Conservation (phyloP, 1,284 basidiomycete genomes). For the Golubevia pallescens region DNA sequence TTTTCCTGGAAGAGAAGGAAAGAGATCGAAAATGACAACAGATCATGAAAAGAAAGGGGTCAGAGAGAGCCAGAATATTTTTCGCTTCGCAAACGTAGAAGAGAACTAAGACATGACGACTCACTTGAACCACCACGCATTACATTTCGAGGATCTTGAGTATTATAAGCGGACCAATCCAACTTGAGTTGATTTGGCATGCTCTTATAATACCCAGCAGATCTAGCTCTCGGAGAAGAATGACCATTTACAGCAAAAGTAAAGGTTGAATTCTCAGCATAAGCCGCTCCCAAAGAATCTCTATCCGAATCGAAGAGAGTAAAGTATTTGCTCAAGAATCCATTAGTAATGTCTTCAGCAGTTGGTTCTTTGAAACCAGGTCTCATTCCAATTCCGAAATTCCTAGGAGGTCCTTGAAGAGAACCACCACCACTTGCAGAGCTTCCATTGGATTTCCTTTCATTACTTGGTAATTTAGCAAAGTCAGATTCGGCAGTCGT, state of each 20-base stretch:
- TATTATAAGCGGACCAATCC: constrained; percentile 75
- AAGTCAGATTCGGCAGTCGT: constrained; percentile 74
- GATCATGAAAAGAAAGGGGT: background rate
- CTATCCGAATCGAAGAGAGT: constrained; percentile 81
- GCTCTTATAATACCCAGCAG: constrained; percentile 51
- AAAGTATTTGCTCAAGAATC: constrained; percentile 82
- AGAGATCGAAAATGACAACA: constrained; percentile 9
- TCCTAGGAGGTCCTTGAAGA: constrained; percentile 49
- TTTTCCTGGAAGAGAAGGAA: constrained; percentile 10
- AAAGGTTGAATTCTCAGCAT: constrained; percentile 83
- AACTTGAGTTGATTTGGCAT: constrained; percentile 82
- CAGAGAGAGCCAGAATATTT: background rate
- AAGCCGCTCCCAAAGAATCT: constrained; percentile 74
- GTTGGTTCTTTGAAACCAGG: constrained; percentile 77
- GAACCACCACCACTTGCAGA: constrained; percentile 70
- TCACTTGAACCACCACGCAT: constrained; percentile 28
- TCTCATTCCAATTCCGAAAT: constrained; percentile 76
- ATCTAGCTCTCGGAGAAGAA: constrained; percentile 73
- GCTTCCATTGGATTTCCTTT: constrained; percentile 76
- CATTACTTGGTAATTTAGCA: constrained; percentile 78
- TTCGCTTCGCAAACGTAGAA: constrained; percentile 52
- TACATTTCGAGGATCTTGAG: constrained; percentile 52
- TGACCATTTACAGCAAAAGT: constrained; percentile 81
- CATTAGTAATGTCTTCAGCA: constrained; percentile 71
- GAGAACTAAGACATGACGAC: background rate